Percentiles rank a stretch among this genome's conserved stretches.
Evolutionary conservation across 306 rosid genomes (phyloP).

Genomic region (Prunus padus): DNA sequence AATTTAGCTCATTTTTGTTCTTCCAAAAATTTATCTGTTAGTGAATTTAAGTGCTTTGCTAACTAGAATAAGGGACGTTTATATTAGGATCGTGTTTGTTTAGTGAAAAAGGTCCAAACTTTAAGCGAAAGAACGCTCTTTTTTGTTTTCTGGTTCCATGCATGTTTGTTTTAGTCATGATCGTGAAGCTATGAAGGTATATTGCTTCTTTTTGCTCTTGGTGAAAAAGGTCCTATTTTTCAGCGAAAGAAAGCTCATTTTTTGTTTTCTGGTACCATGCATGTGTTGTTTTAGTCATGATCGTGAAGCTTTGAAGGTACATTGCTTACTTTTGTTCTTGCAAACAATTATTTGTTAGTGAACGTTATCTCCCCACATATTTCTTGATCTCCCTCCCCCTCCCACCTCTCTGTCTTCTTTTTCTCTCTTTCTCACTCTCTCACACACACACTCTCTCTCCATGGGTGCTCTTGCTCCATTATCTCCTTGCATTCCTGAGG

Average conservation of each 20-base stretch:
- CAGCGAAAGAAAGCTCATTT: neutral
- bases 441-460: neutral
- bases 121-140: neutral
- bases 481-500: conserved; percentile 63
- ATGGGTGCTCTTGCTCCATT: conserved; percentile 78
- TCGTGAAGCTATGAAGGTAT: neutral
- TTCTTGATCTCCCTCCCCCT: too few relatives aligned
- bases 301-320: neutral
- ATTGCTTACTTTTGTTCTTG: neutral
- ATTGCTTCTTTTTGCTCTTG: neutral
- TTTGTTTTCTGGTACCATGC: neutral
- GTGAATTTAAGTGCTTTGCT: neutral
- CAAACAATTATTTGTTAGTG: neutral
- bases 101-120: neutral
- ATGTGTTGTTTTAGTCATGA: neutral
- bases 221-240: neutral
- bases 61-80: neutral
- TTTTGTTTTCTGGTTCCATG: neutral
- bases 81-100: neutral
- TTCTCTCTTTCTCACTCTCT: too few relatives aligned
- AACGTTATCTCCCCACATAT: neutral
- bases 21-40: neutral
- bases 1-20: neutral
- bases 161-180: neutral
- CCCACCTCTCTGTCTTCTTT: too few relatives aligned